Evolutionary conservation across 441 rosid species (phyloP).

Genomic region (Erodium trifolium): DNA sequence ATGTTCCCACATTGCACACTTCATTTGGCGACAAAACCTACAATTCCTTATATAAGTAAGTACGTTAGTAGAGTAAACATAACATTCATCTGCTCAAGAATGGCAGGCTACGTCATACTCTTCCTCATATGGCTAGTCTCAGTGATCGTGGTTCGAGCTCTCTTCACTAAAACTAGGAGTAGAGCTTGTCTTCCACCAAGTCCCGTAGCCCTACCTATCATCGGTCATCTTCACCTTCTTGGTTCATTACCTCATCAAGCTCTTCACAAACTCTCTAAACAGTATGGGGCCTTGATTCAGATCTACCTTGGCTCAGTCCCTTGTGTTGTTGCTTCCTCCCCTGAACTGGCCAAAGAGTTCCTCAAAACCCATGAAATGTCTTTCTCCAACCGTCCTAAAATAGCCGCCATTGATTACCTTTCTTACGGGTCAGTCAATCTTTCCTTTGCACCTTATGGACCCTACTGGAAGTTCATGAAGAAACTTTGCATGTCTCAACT

Average conservation of each 20-base stretch:
- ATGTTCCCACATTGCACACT: no score
- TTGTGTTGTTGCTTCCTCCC: constrained; percentile 43
- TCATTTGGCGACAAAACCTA: no score
- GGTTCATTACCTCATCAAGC: constrained; percentile 50
- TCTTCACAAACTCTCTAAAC: constrained; percentile 42
- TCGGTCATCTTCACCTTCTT: constrained; percentile 55
- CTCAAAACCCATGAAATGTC: constrained; percentile 43
- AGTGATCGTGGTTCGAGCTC: constrained; percentile 19
- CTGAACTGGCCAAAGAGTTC: constrained; percentile 42
- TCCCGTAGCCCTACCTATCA: constrained; percentile 42
- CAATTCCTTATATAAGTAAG: not conserved
- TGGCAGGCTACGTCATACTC: constrained; percentile 28
- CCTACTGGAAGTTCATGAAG: constrained; percentile 55
- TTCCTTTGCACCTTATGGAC: constrained; percentile 40
- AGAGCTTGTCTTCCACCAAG: constrained; percentile 33
- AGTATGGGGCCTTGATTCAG: constrained; percentile 43
- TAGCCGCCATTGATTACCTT: constrained; percentile 31
- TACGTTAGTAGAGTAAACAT: not conserved
- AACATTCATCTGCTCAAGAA: constrained; percentile 12
- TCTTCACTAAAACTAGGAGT: constrained; percentile 21
- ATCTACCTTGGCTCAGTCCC: constrained; percentile 47
- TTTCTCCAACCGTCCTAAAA: constrained; percentile 30
- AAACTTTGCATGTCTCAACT: constrained; percentile 38
- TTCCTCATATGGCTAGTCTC: constrained; percentile 32
- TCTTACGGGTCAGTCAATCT: constrained; percentile 42